These are phyloP conservation scores for Zymoseptoria tritici DNA, from an alignment of 2,329 filamentous ascomycete species.

Conservation along the genomic window DNA sequence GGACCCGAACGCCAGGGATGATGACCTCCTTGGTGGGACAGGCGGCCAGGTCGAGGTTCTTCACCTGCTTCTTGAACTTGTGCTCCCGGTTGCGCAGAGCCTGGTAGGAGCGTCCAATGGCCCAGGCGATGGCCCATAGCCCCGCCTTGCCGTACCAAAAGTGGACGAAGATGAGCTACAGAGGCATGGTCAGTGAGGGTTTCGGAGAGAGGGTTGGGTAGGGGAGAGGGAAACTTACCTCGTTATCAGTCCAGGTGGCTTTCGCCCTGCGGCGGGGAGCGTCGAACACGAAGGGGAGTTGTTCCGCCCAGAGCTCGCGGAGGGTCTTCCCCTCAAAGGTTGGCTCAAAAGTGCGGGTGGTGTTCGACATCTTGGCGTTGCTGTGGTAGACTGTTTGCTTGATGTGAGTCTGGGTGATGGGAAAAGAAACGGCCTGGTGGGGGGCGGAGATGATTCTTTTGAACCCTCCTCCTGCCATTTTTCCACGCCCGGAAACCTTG, in stretches of 20 bases:
- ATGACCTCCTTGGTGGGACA: not conserved
- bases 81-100: not conserved
- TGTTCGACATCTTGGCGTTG: not conserved
- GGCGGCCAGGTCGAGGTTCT: not conserved
- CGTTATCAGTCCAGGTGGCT: not conserved
- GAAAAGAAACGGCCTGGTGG: not conserved
- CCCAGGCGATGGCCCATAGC: not conserved
- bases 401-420: not conserved
- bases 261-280: not conserved
- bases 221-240: not conserved
- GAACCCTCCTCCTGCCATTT: not conserved
- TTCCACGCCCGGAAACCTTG: not conserved
- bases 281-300: not conserved
- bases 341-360: not conserved
- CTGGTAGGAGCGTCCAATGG: not conserved
- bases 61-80: not conserved
- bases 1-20: not conserved
- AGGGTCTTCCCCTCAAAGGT: not conserved
- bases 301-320: not conserved
- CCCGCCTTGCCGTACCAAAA: not conserved
- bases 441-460: not conserved
- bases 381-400: not conserved
- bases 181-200: not conserved
- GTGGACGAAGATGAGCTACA: not conserved
- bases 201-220: not conserved